A percentile compares a stretch with the other conserved stretches of the same genome.
These are phyloP conservation scores for Pseudogymnoascus sp. DNA, from an alignment of 2,329 filamentous ascomycete genomes.

Conservation along the genomic window DNA sequence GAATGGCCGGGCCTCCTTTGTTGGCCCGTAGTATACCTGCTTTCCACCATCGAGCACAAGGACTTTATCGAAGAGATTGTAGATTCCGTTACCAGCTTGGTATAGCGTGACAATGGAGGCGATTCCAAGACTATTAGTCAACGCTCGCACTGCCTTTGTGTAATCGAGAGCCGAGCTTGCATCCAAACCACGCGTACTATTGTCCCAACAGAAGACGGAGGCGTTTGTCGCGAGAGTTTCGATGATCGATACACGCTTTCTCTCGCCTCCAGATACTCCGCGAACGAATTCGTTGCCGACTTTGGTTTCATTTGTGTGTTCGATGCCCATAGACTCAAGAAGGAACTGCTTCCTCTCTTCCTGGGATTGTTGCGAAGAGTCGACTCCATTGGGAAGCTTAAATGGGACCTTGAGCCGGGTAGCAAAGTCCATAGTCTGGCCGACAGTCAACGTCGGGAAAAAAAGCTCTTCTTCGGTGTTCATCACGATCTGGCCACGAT, in stretches of 20 bases:
- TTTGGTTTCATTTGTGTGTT: constrained; percentile 52
- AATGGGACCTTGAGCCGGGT: constrained; percentile 44
- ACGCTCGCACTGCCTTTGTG: constrained; percentile 51
- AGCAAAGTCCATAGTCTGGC: constrained; percentile 44
- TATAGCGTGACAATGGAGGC: constrained; percentile 64
- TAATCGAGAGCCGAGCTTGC: constrained; percentile 67
- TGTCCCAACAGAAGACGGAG: constrained; percentile 64
- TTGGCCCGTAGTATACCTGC: constrained; percentile 58
- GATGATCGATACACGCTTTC: constrained; percentile 56
- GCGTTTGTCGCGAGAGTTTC: constrained; percentile 55
- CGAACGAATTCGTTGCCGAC: constrained; percentile 53
- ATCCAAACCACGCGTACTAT: constrained; percentile 63
- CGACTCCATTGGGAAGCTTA: neutral
- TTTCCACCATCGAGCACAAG: constrained; percentile 62
- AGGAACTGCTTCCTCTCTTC: neutral
- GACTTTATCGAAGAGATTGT: constrained; percentile 66
- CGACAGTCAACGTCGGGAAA: constrained; percentile 43
- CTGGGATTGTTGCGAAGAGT: neutral
- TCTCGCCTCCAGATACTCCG: constrained; percentile 56
- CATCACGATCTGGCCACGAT: constrained; percentile 49
- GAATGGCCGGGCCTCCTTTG: constrained; percentile 52
- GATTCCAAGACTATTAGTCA: constrained; percentile 58
- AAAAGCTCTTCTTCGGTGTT: constrained; percentile 45
- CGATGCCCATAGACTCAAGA: constrained; percentile 41
- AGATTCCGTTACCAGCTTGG: constrained; percentile 57